These are phyloP conservation scores for Syzygium jambos DNA, from an alignment of 345 rosid species.

Conservation along the genomic window DNA sequence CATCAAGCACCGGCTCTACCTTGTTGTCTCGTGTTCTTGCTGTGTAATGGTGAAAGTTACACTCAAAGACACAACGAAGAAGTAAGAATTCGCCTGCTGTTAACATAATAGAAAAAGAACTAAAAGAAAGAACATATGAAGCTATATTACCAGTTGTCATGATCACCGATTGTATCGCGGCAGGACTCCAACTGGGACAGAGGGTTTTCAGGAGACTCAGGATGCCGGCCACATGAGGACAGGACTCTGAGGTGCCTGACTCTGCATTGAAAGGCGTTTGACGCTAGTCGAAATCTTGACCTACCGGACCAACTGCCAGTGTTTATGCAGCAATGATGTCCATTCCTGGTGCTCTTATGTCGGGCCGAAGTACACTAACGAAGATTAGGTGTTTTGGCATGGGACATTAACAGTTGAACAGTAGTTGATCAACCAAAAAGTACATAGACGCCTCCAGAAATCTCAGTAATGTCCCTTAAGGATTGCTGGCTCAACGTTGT, in stretches of 20 bases:
- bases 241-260: conserved; percentile 53
- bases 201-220: conserved; percentile 39
- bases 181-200: conserved; percentile 41
- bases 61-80: not conserved
- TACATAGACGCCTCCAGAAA: not conserved
- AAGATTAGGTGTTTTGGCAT: not conserved
- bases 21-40: conserved; percentile 20
- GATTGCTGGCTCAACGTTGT: conserved; percentile 16
- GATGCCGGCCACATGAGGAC: conserved; percentile 45
- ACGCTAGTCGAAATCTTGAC: conserved; percentile 12
- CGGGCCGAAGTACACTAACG: conserved; percentile 23
- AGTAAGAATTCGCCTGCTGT: not conserved
- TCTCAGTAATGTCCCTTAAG: conserved; percentile 22
- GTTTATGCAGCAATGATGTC: conserved; percentile 31
- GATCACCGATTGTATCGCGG: conserved; percentile 38
- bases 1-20: conserved; percentile 7
- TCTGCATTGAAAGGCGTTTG: conserved; percentile 4
- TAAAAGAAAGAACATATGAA: not conserved
- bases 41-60: conserved; percentile 1
- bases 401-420: not conserved
- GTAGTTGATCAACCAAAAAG: not conserved
- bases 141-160: conserved; percentile 31
- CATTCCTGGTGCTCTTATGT: conserved; percentile 54
- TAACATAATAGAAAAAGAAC: not conserved
- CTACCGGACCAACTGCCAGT: conserved; percentile 10